Evolutionary conservation across 805 yeast genomes (phyloP), one percentile per base, ranked within the genome.

Genomic region (Wickerhamiella occidentalis): DNA sequence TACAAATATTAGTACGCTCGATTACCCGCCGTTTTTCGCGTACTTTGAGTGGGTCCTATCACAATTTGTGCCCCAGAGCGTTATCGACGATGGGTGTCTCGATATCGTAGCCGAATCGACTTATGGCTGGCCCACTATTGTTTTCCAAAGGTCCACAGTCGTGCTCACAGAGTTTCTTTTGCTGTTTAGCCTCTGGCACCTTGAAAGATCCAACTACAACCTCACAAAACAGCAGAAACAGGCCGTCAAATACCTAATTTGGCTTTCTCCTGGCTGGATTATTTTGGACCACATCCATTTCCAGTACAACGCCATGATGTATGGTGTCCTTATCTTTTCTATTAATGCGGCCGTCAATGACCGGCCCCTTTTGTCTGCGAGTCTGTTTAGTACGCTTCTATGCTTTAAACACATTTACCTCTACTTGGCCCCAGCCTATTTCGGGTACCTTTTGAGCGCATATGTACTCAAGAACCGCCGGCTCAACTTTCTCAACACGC

Each of bases 21-120:
- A 92, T 64, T 92, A 90, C 66, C 98, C 99, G 9, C 99, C 99
- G 0, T 85, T 87, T 59, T 92, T 92, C 65, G 98, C 98, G 0
- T 88, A 86, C 65, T 90, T 92, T 58, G 98, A 92, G 64, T 86
- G 87, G 84, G 18, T 73, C 2, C 62, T 92, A 44, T 72, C 94
- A 0, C 80, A 72, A 47, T 72, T 84, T 49, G 90, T 83, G 1
- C 95, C 95, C 0, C 45, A 57, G 1, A 25, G 61, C 0, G 94
- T 84, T 1, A 67, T 64, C 5, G 63, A 70, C 2, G 96, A 88
- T 64, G 95, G 95, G 0, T 82, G 94, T 60, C 69, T 88, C 40
- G 82, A 76, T 46, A 72, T 88, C 40, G 78, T 78, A 0, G 74
- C 68, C 33, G 72, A 70, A 36, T 94, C 94, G 8, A 55, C 64